A percentile compares a stretch with the other conserved stretches of the same genome.
Evolutionary conservation across 768 basidiomycete genomes (phyloP).

Genomic region (Hygrophorus pudorinus): DNA sequence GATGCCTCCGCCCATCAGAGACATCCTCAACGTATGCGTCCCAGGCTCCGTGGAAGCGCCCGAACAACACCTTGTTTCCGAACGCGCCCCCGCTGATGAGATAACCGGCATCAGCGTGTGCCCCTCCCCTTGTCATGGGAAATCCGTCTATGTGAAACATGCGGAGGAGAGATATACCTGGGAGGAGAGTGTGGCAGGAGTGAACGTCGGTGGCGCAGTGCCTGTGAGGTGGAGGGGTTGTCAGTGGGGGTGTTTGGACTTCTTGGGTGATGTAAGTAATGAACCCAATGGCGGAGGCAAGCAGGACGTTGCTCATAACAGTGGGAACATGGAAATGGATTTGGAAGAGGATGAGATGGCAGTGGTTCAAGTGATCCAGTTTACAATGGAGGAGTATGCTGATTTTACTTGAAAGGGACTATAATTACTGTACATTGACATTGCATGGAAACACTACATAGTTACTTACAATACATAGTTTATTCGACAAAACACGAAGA

Average conservation of each 20-base stretch:
- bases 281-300: slow-evolving; percentile 10
- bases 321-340: not conserved
- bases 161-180: slow-evolving; percentile 59
- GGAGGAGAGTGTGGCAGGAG: slow-evolving; percentile 45
- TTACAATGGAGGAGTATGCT: slow-evolving; percentile 6
- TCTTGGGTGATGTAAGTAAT: slow-evolving; percentile 28
- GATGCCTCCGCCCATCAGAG: slow-evolving; percentile 16
- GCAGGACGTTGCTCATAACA: slow-evolving; percentile 5
- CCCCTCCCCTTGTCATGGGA: slow-evolving; percentile 35
- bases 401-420: slow-evolving; percentile 5
- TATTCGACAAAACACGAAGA: too few species aligned
- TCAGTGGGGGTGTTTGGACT: slow-evolving; percentile 49
- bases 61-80: slow-evolving; percentile 1
- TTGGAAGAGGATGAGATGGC: slow-evolving; percentile 2
- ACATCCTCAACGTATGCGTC: slow-evolving; percentile 25
- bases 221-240: slow-evolving; percentile 67
- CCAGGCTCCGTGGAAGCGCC: slow-evolving; percentile 24
- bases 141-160: slow-evolving; percentile 40
- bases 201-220: slow-evolving; percentile 40
- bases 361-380: slow-evolving; percentile 12
- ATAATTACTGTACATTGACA: too few species aligned
- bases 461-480: too few species aligned
- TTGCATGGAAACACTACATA: too few species aligned
- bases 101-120: slow-evolving; percentile 35
- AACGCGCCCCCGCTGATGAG: slow-evolving; percentile 12